A percentile compares a stretch with the other conserved stretches of the same genome.
These are phyloP conservation scores for Solanum hybrid DNA, from an alignment of 305 asterid genomes.

Conservation along the genomic window DNA sequence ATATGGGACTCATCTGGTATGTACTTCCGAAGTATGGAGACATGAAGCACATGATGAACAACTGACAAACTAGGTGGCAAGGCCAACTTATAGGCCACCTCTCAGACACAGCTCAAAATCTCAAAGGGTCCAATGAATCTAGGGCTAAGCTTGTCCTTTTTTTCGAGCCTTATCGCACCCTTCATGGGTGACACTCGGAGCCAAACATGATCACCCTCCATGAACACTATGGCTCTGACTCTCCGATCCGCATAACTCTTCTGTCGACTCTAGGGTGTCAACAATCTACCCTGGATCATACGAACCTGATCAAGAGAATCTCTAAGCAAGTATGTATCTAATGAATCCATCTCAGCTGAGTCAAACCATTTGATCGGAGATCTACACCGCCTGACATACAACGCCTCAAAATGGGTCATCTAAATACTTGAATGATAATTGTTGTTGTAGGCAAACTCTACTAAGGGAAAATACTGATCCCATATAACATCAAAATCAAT, in stretches of 20 bases:
- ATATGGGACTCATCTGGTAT: too few species aligned
- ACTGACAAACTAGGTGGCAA: too few species aligned
- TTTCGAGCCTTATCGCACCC: too few species aligned
- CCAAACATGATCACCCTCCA: neutral
- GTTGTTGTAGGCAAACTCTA: neutral
- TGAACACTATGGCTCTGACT: neutral
- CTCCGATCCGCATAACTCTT: neutral
- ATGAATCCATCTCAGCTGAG: neutral
- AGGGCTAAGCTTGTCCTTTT: too few species aligned
- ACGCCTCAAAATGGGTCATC: neutral
- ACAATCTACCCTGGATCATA: neutral
- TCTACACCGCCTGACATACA: neutral
- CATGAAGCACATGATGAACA: too few species aligned
- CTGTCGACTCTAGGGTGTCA: neutral
- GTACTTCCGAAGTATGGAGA: too few species aligned
- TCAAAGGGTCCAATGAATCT: too few species aligned
- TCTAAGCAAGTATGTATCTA: neutral
- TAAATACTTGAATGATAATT: neutral
- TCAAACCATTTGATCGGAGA: neutral
- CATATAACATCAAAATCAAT: neutral
- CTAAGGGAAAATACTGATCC: neutral
- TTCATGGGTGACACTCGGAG: neutral
- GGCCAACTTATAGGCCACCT: too few species aligned
- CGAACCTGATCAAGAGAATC: neutral
- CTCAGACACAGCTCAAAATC: too few species aligned